These are phyloP conservation scores for Rubia yunnanensis DNA, from an alignment of 257 asterid genomes.

Conservation along the genomic window DNA sequence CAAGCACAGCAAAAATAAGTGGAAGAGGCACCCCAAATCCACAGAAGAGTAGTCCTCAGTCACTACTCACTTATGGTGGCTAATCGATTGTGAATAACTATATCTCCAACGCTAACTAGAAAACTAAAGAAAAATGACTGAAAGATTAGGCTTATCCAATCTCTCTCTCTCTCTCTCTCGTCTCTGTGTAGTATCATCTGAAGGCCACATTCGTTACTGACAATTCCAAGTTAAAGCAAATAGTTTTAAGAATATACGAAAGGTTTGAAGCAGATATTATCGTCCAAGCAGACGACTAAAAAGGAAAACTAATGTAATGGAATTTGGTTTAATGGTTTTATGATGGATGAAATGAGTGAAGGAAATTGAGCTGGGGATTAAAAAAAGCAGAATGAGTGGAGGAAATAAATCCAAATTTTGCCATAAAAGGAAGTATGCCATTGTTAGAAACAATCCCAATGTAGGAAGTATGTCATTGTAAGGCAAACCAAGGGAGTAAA, in stretches of 20 bases:
- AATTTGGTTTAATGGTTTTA: too few species aligned
- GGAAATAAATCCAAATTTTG: too few species aligned
- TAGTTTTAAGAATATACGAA: background rate
- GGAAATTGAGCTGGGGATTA: too few species aligned
- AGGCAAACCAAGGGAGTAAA: too few species aligned
- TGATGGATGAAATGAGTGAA: too few species aligned
- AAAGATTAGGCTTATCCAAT: too few species aligned
- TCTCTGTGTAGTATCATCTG: background rate
- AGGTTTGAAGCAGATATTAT: background rate
- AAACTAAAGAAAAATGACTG: background rate
- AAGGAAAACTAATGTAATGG: too few species aligned
- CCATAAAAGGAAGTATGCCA: too few species aligned
- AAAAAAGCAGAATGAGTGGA: too few species aligned
- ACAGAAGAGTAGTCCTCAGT: background rate
- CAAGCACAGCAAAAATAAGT: background rate
- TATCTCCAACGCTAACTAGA: background rate
- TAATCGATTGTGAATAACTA: background rate
- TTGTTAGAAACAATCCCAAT: too few species aligned
- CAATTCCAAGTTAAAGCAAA: background rate
- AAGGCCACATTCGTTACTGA: background rate
- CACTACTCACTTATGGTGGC: background rate
- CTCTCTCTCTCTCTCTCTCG: background rate
- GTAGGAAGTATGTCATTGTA: too few species aligned
- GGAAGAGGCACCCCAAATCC: background rate
- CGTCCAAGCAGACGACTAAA: background rate